Percentiles rank a stretch among this genome's conserved stretches.
These are phyloP conservation scores for Vararia minispora DNA, from an alignment of 768 basidiomycete genomes.

Conservation along the genomic window DNA sequence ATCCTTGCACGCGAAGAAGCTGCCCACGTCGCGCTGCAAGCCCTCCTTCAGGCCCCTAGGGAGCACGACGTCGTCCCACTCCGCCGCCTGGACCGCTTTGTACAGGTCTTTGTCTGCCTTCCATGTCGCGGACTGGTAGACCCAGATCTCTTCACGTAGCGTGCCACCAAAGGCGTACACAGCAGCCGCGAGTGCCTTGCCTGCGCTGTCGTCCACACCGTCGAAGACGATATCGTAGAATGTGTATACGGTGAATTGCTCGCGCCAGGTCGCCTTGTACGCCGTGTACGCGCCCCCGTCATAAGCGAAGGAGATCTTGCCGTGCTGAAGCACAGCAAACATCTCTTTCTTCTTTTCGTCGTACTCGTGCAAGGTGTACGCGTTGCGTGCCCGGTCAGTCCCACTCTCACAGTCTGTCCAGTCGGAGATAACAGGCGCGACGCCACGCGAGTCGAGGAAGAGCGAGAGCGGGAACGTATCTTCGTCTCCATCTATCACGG, in stretches of 20 bases:
- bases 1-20: slow-evolving; percentile 28
- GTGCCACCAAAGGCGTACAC: slow-evolving; percentile 10
- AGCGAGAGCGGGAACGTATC: background rate
- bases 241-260: background rate
- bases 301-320: too few species aligned
- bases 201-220: slow-evolving; percentile 7
- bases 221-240: slow-evolving; percentile 9
- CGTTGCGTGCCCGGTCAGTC: background rate
- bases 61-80: slow-evolving; percentile 26
- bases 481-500: background rate
- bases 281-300: background rate
- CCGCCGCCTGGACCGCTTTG: slow-evolving; percentile 18
- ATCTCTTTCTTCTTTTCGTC: too few species aligned
- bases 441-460: background rate
- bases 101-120: slow-evolving; percentile 17
- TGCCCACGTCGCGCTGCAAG: slow-evolving; percentile 25
- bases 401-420: background rate
- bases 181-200: slow-evolving; percentile 7
- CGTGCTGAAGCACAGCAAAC: too few species aligned
- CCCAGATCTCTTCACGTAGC: slow-evolving; percentile 23
- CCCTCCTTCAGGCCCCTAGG: slow-evolving; percentile 22
- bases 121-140: slow-evolving; percentile 27
- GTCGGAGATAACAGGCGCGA: background rate
- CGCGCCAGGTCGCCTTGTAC: slow-evolving; percentile 10
- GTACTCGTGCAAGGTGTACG: too few species aligned